Percentiles rank a stretch among this genome's conserved stretches.
Conservation (phyloP, 2,329 filamentous ascomycete species). For the Mariannaea elegans region DNA sequence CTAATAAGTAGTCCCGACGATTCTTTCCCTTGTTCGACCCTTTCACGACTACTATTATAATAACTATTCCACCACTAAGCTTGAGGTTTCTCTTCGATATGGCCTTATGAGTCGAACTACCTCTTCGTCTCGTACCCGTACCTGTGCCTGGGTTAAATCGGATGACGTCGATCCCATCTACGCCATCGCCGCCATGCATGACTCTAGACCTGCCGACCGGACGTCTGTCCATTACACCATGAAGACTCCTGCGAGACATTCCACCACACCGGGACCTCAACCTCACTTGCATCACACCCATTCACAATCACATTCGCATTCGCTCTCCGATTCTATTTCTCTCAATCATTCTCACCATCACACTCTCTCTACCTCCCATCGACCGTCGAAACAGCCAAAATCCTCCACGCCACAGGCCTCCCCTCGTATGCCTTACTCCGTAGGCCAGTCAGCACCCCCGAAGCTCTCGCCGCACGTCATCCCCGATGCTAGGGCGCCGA, state of each 20-base stretch:
- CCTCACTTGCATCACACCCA: slow-evolving; percentile 40
- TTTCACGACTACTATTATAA: background rate
- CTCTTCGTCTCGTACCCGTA: slow-evolving; percentile 14
- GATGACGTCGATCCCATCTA: slow-evolving; percentile 38
- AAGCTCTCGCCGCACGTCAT: slow-evolving; percentile 55
- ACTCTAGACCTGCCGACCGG: slow-evolving; percentile 47
- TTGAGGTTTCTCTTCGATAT: slow-evolving; percentile 16
- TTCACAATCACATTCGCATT: slow-evolving; percentile 52
- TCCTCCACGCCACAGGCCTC: slow-evolving; percentile 62
- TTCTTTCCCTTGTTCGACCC: slow-evolving; percentile 28
- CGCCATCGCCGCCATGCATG: slow-evolving; percentile 42
- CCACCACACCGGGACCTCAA: slow-evolving; percentile 45
- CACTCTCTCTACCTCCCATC: slow-evolving; percentile 51
- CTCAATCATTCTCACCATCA: slow-evolving; percentile 52
- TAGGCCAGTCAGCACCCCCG: slow-evolving; percentile 63
- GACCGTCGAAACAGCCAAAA: slow-evolving; percentile 50
- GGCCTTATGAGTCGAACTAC: slow-evolving; percentile 32
- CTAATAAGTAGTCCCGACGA: slow-evolving; percentile 12
- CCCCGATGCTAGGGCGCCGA: slow-evolving; percentile 60
- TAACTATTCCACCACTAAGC: too few species aligned
- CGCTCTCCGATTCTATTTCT: slow-evolving; percentile 52
- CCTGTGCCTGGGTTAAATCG: slow-evolving; percentile 28
- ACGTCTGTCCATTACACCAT: slow-evolving; percentile 54
- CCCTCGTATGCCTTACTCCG: slow-evolving; percentile 61
- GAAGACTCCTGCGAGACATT: slow-evolving; percentile 54